Base-by-base conservation (phyloP, 768 basidiomycete species). In the Cystobasidium onofrii region DNA sequence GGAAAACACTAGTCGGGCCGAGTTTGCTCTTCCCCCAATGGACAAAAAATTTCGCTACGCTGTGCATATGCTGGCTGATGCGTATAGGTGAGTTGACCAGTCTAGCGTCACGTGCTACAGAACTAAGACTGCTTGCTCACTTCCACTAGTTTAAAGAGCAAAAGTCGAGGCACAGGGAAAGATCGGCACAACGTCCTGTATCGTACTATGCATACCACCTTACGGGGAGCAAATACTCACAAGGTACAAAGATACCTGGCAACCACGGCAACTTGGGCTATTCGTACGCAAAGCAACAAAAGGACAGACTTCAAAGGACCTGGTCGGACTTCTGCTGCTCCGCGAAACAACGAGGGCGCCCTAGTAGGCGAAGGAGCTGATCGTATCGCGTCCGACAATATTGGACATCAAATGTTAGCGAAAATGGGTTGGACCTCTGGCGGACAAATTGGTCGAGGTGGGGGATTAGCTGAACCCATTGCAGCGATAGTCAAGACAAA, bases 21-120 rank as follows among this genome's bases (percentile, higher is more conserved):
- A 71, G 39, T 41, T 55, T 36, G n/a, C 25, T 13, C 69, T 71
- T 29, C 69, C 69, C 1, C 69, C 69, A 23, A 71, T 71, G 69
- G 69, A 71, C 52, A 71, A 71, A 36, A 55, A 71, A 36, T 57
- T 57, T 27, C 69, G 69, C 15, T 71, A 71, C 39, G 69, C 69
- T 1, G 55, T 71, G 6, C 69, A 71, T 33, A 60, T 57, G 50
- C 54, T 71, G 25, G 69, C 69, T 13, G 69, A 55, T 20, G 54
- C 69, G n/a, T 71, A 71, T 52, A 71, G 54, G 69, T 71, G 29
- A 13, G 69, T 36, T 29, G 17, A 4, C 64, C 6, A 39, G 39
- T 44, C 52, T 29, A 6, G 3, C 50, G 6, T 1, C 1, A 31
- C 27, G 15, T 1, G 29, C 27, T 43, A n/a, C 10, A 18, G 4